phyloP scores from a whole-genome alignment of 805 yeast genomes.

The Wickerhamomyces chaumierensis region DNA sequence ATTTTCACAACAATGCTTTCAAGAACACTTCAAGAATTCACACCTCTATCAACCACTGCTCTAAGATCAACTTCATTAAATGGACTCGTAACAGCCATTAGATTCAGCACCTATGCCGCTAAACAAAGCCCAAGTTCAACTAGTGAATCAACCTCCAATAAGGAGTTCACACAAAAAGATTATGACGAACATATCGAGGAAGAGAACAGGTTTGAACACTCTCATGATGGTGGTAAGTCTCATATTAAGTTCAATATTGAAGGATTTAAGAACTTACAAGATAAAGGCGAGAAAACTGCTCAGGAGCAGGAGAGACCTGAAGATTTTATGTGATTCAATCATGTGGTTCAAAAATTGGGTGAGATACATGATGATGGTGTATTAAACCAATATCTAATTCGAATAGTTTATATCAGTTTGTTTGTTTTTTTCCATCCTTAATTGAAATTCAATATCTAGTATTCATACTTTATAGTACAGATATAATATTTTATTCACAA shows the following conservation, averaged over 20 bases:
- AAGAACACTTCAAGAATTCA: too few species aligned
- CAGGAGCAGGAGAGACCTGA: conserved; percentile 18
- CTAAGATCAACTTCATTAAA: too few species aligned
- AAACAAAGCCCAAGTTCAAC: not conserved
- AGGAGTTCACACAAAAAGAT: conserved; percentile 8
- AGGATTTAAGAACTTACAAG: conserved; percentile 12
- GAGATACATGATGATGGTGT: too few species aligned
- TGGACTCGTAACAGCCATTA: not conserved
- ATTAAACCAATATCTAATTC: too few species aligned
- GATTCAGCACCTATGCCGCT: not conserved
- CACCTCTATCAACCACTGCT: too few species aligned
- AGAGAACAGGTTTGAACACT: conserved; percentile 5
- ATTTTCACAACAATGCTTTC: not conserved
- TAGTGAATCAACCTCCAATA: conserved; percentile 8
- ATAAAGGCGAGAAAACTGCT: conserved; percentile 13
- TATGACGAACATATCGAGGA: conserved; percentile 3
- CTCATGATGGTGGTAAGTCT: conserved; percentile 1
- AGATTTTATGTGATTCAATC: conserved; percentile 14
- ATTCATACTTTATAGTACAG: too few species aligned
- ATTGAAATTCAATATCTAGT: too few species aligned
- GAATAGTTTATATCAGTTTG: not conserved
- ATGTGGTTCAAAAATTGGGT: too few species aligned
- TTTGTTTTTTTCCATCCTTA: too few species aligned
- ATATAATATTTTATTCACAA: too few species aligned
- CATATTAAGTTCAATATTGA: conserved; percentile 4